Evolutionary conservation across 73 alveolate genomes (phyloP), one percentile per base, ranked within the genome.

Genomic region (Paramecium tetraurelia): DNA sequence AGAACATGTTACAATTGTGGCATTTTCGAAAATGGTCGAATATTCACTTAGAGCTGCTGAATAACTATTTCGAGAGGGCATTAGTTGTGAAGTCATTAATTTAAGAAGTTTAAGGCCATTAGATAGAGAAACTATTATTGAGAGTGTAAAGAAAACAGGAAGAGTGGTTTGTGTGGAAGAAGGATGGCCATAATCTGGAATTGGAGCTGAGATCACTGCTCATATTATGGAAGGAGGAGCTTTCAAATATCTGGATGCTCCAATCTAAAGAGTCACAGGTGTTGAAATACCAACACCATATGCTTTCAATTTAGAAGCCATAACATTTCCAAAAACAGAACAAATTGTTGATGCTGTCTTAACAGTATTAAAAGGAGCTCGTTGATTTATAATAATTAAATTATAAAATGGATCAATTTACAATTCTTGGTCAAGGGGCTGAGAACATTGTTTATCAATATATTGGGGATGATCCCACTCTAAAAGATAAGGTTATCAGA

Each of bases 171-270:
- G 96, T 77, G 99, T 97, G 14, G 99, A 97, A 84, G 99, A 97
- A 87, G 99, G 99, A 38, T 97, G 98, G 98, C 98, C 99, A 20
- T 96, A 97, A 93, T 36, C 95, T 27, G 98, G 99, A 18, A 93
- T 97, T 85, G 98, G 98, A 6, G 96, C 98, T 59, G 99, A 97
- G 93, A 97, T 97, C 70, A 70, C 96, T 58, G 98, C 97, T 27
- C 40, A 94, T 9, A 93, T 97, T 86, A 95, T 96, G 98, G 99
- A 97, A 68, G 85, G 94, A 41, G 97, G 93, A 29, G 98, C 98
- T n/a, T 97, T 96, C 92, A 97, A 96, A 59, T 95, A 93, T 94
- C 92, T 97, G 14, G 98, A 97, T 85, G 99, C 99, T 31, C 99
- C 99, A 12, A 92, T 97, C 46, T 96, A 97, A 59, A 95, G 99